Evolutionary conservation across 164 flowering plant genomes (phyloP).

Genomic region (Tetracentron sinense): DNA sequence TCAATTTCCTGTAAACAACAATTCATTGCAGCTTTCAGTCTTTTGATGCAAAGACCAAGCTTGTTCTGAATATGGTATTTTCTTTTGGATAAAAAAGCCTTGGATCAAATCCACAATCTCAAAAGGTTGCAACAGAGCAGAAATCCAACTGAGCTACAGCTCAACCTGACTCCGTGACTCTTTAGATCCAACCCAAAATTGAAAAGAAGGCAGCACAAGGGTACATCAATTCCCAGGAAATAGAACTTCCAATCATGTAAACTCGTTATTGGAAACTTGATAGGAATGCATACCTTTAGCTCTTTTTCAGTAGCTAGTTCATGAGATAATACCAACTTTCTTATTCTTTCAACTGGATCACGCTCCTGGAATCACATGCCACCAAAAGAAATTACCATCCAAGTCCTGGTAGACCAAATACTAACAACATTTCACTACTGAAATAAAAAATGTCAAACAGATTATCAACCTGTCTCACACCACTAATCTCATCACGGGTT

Average conservation of each 20-base stretch:
- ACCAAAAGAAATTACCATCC: not conserved
- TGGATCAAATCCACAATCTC: no score
- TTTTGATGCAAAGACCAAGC: not conserved
- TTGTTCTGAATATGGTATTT: no score
- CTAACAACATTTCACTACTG: not conserved
- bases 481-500: conserved; percentile 89
- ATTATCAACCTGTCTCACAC: conserved; percentile 78
- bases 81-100: no score
- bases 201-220: not conserved
- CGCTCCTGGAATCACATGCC: conserved; percentile 62
- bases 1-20: conserved; percentile 63
- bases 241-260: not conserved
- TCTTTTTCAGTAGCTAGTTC: conserved; percentile 85
- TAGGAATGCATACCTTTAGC: conserved; percentile 59
- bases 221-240: not conserved
- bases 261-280: not conserved
- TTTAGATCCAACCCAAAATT: no score
- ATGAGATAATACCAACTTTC: conserved; percentile 71
- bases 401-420: not conserved
- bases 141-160: no score
- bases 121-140: no score
- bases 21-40: not conserved
- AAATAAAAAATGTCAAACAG: not conserved
- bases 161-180: no score
- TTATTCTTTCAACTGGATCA: conserved; percentile 90